Percentiles rank a stretch among this genome's conserved stretches.
These are phyloP conservation scores for Neoarthrinium moseri DNA, from an alignment of 2,329 filamentous ascomycete species.

Conservation along the genomic window DNA sequence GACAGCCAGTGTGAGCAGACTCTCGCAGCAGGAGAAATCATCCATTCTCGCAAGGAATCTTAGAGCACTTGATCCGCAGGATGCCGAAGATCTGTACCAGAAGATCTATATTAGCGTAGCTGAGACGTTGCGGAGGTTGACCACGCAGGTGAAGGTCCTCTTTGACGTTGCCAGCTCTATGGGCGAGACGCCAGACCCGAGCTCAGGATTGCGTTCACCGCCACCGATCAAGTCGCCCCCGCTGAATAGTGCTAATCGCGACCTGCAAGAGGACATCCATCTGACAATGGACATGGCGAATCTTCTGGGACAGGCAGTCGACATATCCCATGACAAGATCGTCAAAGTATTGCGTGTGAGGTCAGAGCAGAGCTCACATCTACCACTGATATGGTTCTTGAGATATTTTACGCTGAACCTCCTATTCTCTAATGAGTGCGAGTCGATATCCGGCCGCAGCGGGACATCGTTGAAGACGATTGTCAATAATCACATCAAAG, in stretches of 20 bases:
- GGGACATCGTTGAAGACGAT: conserved; percentile 74
- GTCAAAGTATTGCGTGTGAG: conserved; percentile 75
- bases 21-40: conserved; percentile 85
- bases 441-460: conserved; percentile 77
- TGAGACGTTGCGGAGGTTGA: conserved; percentile 80
- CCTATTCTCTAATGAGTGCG: conserved; percentile 82
- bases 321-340: conserved; percentile 75
- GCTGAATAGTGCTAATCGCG: conserved; percentile 47
- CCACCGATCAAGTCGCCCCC: conserved; percentile 45
- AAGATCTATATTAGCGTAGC: conserved; percentile 85
- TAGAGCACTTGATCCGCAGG: conserved; percentile 75
- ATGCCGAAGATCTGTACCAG: conserved; percentile 79
- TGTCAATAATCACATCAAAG: conserved; percentile 78
- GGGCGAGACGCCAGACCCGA: conserved; percentile 37
- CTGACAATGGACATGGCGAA: conserved; percentile 75
- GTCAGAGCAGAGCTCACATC: conserved; percentile 67
- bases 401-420: conserved; percentile 82
- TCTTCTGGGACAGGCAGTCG: conserved; percentile 75
- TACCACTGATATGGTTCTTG: conserved; percentile 70
- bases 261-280: conserved; percentile 72
- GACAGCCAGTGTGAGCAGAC: conserved; percentile 66
- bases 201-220: conserved; percentile 43
- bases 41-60: conserved; percentile 85
- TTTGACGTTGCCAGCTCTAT: conserved; percentile 86
- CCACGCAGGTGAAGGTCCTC: conserved; percentile 91